Conservation (phyloP, 495 filamentous ascomycete genomes). For the Lasiosphaeriaceae sp. region DNA sequence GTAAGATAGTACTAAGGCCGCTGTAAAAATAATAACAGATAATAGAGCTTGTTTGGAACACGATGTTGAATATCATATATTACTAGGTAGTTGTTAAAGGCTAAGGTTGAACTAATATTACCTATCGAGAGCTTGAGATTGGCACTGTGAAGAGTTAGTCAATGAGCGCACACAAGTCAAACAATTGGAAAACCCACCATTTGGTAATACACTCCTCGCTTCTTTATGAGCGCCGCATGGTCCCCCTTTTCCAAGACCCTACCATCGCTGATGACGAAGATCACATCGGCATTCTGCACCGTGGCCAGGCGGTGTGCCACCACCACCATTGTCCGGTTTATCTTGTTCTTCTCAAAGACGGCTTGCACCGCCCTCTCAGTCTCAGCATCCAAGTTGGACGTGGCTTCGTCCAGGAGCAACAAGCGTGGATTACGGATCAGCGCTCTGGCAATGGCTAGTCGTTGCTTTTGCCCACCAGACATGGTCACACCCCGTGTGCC, state of each 20-base stretch:
- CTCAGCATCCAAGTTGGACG: slow-evolving; percentile 70
- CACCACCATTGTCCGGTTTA: slow-evolving; percentile 67
- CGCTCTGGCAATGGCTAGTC: slow-evolving; percentile 71
- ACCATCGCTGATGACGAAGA: slow-evolving; percentile 52
- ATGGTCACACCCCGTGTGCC: slow-evolving; percentile 63
- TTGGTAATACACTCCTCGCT: slow-evolving; percentile 51
- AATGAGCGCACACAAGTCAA: slow-evolving; percentile 1
- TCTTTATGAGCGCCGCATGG: slow-evolving; percentile 44
- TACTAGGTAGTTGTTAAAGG: not conserved
- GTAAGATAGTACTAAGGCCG: no score
- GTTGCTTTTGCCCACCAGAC: slow-evolving; percentile 76
- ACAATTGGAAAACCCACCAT: slow-evolving; percentile 42
- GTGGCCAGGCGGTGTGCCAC: slow-evolving; percentile 65
- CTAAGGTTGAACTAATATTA: slow-evolving; percentile 12
- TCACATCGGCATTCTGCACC: slow-evolving; percentile 55
- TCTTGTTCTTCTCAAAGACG: slow-evolving; percentile 63
- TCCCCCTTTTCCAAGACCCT: slow-evolving; percentile 52
- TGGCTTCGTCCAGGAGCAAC: slow-evolving; percentile 77
- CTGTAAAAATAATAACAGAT: no score
- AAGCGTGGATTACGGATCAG: slow-evolving; percentile 70
- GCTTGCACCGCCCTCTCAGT: slow-evolving; percentile 69
- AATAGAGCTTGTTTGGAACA: no score
- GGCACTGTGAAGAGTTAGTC: slow-evolving; percentile 37
- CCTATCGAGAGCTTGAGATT: slow-evolving; percentile 46
- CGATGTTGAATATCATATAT: not conserved